These are phyloP conservation scores for Salisapilia sapeloensis DNA, from an alignment of 352 stramenopile genomes.

Conservation along the genomic window DNA sequence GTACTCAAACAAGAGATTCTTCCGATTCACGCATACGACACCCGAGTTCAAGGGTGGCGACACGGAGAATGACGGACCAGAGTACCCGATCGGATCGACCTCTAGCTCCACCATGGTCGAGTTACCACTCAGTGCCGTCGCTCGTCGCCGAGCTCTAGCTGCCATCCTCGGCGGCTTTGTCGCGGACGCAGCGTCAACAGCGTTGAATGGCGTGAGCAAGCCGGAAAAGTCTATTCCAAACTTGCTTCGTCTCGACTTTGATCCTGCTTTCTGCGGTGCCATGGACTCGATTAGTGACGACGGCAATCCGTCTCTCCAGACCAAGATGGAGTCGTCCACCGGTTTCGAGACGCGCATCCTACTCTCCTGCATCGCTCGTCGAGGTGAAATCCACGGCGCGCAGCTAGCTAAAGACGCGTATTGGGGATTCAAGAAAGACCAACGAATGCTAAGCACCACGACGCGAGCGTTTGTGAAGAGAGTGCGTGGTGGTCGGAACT, in stretches of 20 bases:
- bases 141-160: slow-evolving; percentile 34
- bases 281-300: slow-evolving; percentile 14
- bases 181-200: slow-evolving; percentile 55
- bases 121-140: slow-evolving; percentile 37
- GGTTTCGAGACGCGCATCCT: slow-evolving; percentile 63
- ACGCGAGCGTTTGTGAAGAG: slow-evolving; percentile 62
- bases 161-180: slow-evolving; percentile 64
- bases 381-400: slow-evolving; percentile 48
- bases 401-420: slow-evolving; percentile 67
- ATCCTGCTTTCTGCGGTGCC: slow-evolving; percentile 57
- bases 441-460: slow-evolving; percentile 42
- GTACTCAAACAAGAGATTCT: slow-evolving; percentile 73
- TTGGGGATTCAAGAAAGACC: slow-evolving; percentile 72
- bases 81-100: slow-evolving; percentile 24
- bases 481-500: slow-evolving; percentile 47
- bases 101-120: slow-evolving; percentile 31
- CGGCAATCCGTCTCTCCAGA: slow-evolving; percentile 6
- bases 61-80: slow-evolving; percentile 8
- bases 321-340: slow-evolving; percentile 61
- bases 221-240: slow-evolving; percentile 70
- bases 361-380: slow-evolving; percentile 45
- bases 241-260: slow-evolving; percentile 47
- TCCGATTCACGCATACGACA: slow-evolving; percentile 57
- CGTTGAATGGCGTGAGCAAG: slow-evolving; percentile 57
- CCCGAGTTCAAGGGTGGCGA: slow-evolving; percentile 49